Conservation (phyloP, 192 early-diverging fungal genomes). For the Powellomyces hirtus region DNA sequence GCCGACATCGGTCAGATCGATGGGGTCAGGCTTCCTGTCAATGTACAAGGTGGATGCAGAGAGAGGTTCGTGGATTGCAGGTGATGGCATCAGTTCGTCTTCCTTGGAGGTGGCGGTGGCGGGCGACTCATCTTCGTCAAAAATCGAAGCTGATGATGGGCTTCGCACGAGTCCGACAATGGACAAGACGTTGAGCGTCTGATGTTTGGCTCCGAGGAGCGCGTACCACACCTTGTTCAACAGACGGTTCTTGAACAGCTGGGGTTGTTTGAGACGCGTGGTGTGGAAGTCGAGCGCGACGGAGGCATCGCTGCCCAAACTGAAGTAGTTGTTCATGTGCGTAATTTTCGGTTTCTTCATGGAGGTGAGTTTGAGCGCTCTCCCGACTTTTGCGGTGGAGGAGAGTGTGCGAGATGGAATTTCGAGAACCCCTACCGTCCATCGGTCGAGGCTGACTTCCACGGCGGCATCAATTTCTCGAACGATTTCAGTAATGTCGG, state of each 20-base stretch:
- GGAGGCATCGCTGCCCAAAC: slow-evolving; percentile 25
- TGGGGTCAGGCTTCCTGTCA: background rate
- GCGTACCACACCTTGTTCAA: slow-evolving; percentile 35
- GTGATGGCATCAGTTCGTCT: background rate
- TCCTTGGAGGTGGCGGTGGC: background rate
- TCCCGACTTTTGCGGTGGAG: slow-evolving; percentile 18
- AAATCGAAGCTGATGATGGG: background rate
- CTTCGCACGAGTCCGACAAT: background rate
- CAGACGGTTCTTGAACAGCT: slow-evolving; percentile 26
- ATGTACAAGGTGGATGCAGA: slow-evolving; percentile 13
- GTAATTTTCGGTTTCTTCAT: slow-evolving; percentile 3
- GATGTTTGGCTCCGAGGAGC: slow-evolving; percentile 24
- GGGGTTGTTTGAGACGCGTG: slow-evolving; percentile 22
- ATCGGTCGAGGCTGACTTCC: slow-evolving; percentile 23
- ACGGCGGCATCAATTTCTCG: slow-evolving; percentile 18
- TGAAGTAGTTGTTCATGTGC: slow-evolving; percentile 34
- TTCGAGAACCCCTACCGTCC: slow-evolving; percentile 12
- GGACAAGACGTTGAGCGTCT: slow-evolving; percentile 8
- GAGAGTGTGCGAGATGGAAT: background rate
- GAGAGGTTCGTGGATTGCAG: slow-evolving; percentile 20
- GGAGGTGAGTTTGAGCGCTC: slow-evolving; percentile 4
- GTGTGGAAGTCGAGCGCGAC: slow-evolving; percentile 29
- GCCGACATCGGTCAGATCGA: slow-evolving; percentile 23
- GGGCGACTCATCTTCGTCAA: background rate
- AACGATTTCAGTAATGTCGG: slow-evolving; percentile 17